Conservation (phyloP, 352 stramenopile genomes). For the Globisporangium megalacanthum region DNA sequence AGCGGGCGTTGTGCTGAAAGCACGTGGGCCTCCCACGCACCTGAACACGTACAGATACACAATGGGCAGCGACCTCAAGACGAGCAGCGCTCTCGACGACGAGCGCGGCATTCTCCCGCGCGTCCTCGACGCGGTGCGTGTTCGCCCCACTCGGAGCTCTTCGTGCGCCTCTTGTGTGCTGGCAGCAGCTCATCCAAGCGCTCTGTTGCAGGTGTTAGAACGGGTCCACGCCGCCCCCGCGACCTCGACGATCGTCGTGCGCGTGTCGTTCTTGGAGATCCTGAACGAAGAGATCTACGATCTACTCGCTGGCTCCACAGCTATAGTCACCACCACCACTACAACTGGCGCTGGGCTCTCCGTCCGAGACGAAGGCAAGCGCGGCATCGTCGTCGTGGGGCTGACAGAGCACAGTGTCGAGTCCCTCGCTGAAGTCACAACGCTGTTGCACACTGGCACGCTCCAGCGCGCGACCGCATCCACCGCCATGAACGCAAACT, state of each 20-base stretch:
- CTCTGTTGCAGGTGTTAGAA: constrained; percentile 37
- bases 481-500: constrained; percentile 71
- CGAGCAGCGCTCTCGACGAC: constrained; percentile 13
- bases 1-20: not conserved
- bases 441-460: constrained; percentile 40
- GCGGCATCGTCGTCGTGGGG: constrained; percentile 86
- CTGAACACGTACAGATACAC: constrained; percentile 84
- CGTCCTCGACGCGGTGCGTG: constrained; percentile 58
- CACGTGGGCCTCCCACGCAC: not conserved
- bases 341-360: constrained; percentile 32
- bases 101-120: constrained; percentile 79
- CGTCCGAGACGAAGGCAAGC: constrained; percentile 86
- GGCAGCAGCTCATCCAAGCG: too few species aligned
- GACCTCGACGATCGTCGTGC: constrained; percentile 37
- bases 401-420: constrained; percentile 74
- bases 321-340: constrained; percentile 2
- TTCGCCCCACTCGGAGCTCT: not conserved
- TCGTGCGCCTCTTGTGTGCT: not conserved
- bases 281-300: constrained; percentile 97
- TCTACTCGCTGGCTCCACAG: constrained; percentile 52
- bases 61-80: constrained; percentile 87
- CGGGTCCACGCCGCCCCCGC: constrained; percentile 22
- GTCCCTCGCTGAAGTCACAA: constrained; percentile 33
- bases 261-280: constrained; percentile 87
- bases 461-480: constrained; percentile 51